A percentile compares a stretch with the other conserved stretches of the same genome.
Evolutionary conservation across 176 grass and related monocot species (phyloP).

Genomic region (Oryza glumipatula): DNA sequence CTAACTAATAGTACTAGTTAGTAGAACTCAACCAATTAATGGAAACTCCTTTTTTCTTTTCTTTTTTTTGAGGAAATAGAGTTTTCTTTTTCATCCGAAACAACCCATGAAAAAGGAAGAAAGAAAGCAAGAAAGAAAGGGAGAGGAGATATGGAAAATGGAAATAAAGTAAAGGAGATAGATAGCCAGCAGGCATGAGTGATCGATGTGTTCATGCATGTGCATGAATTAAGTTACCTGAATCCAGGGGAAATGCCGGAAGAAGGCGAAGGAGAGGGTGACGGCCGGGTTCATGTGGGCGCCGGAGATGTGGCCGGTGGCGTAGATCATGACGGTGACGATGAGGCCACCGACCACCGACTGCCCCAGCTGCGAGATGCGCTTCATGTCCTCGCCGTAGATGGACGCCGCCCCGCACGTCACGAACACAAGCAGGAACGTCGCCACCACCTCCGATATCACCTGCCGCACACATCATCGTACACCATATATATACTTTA

Average conservation of each 20-base stretch:
- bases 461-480: slow-evolving; percentile 38
- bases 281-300: slow-evolving; percentile 98
- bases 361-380: slow-evolving; percentile 80
- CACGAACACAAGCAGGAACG: slow-evolving; percentile 90
- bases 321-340: slow-evolving; percentile 93
- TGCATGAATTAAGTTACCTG: slow-evolving; percentile 45
- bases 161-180: neutral
- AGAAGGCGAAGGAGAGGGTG: slow-evolving; percentile 88
- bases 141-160: neutral
- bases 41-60: neutral
- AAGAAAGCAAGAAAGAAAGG: slow-evolving; percentile 1
- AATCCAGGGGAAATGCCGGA: slow-evolving; percentile 89
- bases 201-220: neutral
- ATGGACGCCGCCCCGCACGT: slow-evolving; percentile 81
- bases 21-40: neutral
- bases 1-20: neutral
- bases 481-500: neutral
- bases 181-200: neutral
- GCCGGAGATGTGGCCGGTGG: slow-evolving; percentile 91
- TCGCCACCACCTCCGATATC: slow-evolving; percentile 80
- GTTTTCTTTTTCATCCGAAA: neutral
- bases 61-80: neutral
- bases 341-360: slow-evolving; percentile 73
- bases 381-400: slow-evolving; percentile 60
- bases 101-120: neutral